Evolutionary conservation across 768 basidiomycete genomes (phyloP), one percentile per base, ranked within the genome.

Genomic region (Termitomyces sp.): DNA sequence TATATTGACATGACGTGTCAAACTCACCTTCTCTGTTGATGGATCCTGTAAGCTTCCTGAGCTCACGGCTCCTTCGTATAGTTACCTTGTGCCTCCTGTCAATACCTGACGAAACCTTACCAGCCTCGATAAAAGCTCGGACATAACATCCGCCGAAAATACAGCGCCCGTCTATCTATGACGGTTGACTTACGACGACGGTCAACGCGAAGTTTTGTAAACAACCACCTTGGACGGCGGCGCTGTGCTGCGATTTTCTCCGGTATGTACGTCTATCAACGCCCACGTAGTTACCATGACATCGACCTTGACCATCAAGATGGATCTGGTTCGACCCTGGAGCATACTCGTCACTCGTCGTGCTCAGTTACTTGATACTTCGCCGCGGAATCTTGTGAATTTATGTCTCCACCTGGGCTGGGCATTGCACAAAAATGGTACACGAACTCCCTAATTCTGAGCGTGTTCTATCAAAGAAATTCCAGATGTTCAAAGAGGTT

Each of bases 1-100:
- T 59, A 52, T 22, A 8, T 60, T 64, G 64, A 63, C 63, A 66
- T 62, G 60, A 51, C 65, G 58, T 64, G 65, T 57, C 59, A 62
- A 62, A 60, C 20, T 58, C 39, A 33, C 42, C 46, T 61, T 51
- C 37, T 43, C 45, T 54, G 22, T 40, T 57, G 60, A 64, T 64
- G 58, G 60, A 44, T 52, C 55, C 45, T 52, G 48, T 45, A 40
- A 53, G 34, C 44, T 54, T 43, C 39, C 43, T 43, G 44, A 32
- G 40, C 56, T 39, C 27, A 47, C 33, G 47, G n/a, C 40, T 46
- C 32, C 26, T 59, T 55, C n/a, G n/a, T 44, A 59, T 54, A 51
- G 30, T 48, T 45, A 48, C 32, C 51, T 53, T 47, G 42, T 48
- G 32, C 16, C 45, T 36, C 14, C 59, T 56, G 50, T 46, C 58